Percentiles rank a stretch among this genome's conserved stretches.
Conservation (phyloP, 2,329 filamentous ascomycete genomes). For the Ophidiomyces ophidiicola region DNA sequence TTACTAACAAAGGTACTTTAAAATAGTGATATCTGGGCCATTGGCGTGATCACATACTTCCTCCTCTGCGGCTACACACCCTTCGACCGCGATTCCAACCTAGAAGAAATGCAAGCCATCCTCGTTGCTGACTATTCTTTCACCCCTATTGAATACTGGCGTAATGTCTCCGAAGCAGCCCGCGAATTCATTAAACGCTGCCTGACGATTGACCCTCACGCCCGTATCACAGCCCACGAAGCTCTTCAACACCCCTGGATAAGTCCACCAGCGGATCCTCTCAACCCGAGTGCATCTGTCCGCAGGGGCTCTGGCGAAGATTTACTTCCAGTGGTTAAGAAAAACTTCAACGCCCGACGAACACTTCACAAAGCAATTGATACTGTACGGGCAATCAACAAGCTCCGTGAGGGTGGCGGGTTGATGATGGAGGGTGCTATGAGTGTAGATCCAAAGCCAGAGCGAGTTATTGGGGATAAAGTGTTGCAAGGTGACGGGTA, state of each 20-base stretch:
- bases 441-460: constrained; percentile 44
- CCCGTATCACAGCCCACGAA: constrained; percentile 83
- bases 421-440: constrained; percentile 52
- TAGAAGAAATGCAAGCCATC: constrained; percentile 99
- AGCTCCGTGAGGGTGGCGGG: constrained; percentile 49
- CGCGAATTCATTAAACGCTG: constrained; percentile 89
- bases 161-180: constrained; percentile 71
- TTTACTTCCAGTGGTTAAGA: constrained; percentile 53
- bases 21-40: constrained; percentile 77
- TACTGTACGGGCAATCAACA: constrained; percentile 56
- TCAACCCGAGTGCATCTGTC: constrained; percentile 22
- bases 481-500: constrained; percentile 21
- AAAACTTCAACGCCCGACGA: constrained; percentile 56
- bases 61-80: constrained; percentile 95
- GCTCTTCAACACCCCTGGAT: constrained; percentile 55
- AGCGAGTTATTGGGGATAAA: constrained; percentile 34
- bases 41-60: constrained; percentile 98
- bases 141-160: constrained; percentile 91
- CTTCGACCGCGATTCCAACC: constrained; percentile 91
- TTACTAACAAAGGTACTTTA: constrained; percentile 9
- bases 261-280: constrained; percentile 42
- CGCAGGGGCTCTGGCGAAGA: constrained; percentile 37
- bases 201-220: constrained; percentile 74
- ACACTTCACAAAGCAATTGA: constrained; percentile 57
- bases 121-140: constrained; percentile 93